A percentile compares a stretch with the other conserved stretches of the same genome.
Evolutionary conservation across 208 protist genomes (phyloP).

Genomic region (Cochliopodium minus): DNA sequence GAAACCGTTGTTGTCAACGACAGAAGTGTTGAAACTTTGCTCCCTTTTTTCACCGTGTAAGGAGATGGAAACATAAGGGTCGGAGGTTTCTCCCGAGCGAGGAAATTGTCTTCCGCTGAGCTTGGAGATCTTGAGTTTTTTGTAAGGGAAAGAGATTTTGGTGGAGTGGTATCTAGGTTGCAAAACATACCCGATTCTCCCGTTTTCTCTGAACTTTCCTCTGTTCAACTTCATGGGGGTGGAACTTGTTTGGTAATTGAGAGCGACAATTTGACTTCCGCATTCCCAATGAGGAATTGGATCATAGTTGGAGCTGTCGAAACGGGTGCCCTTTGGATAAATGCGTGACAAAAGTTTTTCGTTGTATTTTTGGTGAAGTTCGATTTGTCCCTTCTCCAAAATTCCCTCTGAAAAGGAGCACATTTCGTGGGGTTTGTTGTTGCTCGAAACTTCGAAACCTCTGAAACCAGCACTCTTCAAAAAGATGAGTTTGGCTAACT

Average conservation of each 20-base stretch:
- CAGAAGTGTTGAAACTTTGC: slow-evolving; percentile 1
- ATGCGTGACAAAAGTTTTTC: slow-evolving; percentile 50
- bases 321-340: slow-evolving; percentile 65
- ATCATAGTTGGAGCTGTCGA: slow-evolving; percentile 72
- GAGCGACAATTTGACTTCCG: slow-evolving; percentile 63
- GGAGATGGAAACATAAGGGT: slow-evolving; percentile 18
- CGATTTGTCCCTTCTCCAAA: too few relatives aligned
- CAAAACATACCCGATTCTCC: slow-evolving; percentile 67
- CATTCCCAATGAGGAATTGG: slow-evolving; percentile 46
- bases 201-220: slow-evolving; percentile 67
- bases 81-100: neutral
- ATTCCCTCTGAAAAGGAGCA: too few relatives aligned
- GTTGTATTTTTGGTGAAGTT: too few relatives aligned
- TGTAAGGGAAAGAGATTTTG: too few relatives aligned
- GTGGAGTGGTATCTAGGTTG: slow-evolving; percentile 59
- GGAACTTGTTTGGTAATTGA: slow-evolving; percentile 62
- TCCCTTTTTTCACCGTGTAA: too few relatives aligned
- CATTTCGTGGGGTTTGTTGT: too few relatives aligned
- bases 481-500: too few relatives aligned
- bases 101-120: slow-evolving; percentile 2
- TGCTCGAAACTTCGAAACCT: too few relatives aligned
- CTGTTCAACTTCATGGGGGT: slow-evolving; percentile 46
- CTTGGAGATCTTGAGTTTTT: too few relatives aligned
- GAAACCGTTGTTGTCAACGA: slow-evolving; percentile 16
- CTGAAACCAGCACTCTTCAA: too few relatives aligned